Evolutionary conservation across 805 yeast species (phyloP).

Genomic region (Lipomyces starkeyi): DNA sequence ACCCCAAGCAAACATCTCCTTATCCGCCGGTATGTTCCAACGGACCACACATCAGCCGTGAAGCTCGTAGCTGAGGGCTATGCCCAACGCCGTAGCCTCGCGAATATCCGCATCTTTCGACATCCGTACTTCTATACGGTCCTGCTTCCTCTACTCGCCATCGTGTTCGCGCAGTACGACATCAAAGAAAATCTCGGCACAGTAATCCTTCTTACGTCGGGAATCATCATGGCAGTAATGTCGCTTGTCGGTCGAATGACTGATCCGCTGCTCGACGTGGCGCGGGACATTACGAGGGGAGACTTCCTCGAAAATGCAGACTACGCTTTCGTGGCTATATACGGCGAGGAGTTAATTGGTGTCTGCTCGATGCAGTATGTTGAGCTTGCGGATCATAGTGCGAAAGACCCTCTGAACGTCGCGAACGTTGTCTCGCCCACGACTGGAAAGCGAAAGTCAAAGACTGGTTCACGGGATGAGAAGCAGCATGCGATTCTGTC

Average conservation of each 20-base stretch:
- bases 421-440: background rate
- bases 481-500: conserved; percentile 30
- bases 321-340: conserved; percentile 25
- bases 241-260: conserved; percentile 36
- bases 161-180: conserved; percentile 23
- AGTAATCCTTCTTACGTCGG: conserved; percentile 25
- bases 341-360: conserved; percentile 28
- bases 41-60: conserved; percentile 21
- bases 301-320: conserved; percentile 30
- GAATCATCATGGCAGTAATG: conserved; percentile 33
- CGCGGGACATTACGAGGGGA: conserved; percentile 22
- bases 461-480: background rate
- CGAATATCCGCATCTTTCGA: conserved; percentile 26
- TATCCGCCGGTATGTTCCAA: conserved; percentile 20
- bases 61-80: conserved; percentile 30
- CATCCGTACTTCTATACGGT: conserved; percentile 30
- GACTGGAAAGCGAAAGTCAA: conserved; percentile 2
- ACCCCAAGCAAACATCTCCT: conserved; percentile 15
- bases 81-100: conserved; percentile 30
- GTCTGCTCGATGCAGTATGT: conserved; percentile 30
- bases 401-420: conserved; percentile 10
- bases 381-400: conserved; percentile 22
- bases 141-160: conserved; percentile 25
- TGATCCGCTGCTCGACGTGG: conserved; percentile 26
- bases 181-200: conserved; percentile 25